phyloP scores from a whole-genome alignment of 2,329 filamentous ascomycete species.

The Pestalotiopsis sp. region DNA sequence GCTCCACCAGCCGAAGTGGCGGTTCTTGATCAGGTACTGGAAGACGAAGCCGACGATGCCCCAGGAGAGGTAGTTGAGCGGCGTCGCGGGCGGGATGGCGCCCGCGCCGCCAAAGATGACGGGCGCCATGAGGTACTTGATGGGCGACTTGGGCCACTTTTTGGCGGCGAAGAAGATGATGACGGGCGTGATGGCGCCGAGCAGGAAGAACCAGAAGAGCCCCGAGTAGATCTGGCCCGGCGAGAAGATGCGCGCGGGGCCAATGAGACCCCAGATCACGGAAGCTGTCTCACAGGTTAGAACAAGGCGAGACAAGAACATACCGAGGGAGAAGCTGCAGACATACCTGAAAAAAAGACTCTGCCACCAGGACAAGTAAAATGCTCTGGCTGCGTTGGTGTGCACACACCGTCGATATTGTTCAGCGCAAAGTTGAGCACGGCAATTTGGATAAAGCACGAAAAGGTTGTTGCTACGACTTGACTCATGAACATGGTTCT shows the following conservation, averaged over 20 bases:
- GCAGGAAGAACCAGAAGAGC: constrained; percentile 61
- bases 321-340: not conserved
- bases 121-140: constrained; percentile 61
- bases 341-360: constrained; percentile 63
- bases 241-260: constrained; percentile 65
- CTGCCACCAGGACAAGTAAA: constrained; percentile 67
- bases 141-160: constrained; percentile 52
- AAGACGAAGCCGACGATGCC: constrained; percentile 72
- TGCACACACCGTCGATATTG: constrained; percentile 68
- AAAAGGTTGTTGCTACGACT: constrained; percentile 67
- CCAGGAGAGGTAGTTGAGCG: constrained; percentile 77
- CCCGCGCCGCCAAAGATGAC: constrained; percentile 65
- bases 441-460: constrained; percentile 67
- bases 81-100: constrained; percentile 67
- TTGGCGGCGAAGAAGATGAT: constrained; percentile 52
- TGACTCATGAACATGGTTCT: constrained; percentile 63
- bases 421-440: constrained; percentile 65
- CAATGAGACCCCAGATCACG: constrained; percentile 70
- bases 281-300: constrained; percentile 45
- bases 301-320: not conserved
- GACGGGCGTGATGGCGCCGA: constrained; percentile 58
- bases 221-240: constrained; percentile 63
- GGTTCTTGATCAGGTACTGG: constrained; percentile 68
- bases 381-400: constrained; percentile 54
- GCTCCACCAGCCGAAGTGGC: constrained; percentile 72